phyloP scores from a whole-genome alignment of 805 yeast genomes.

The Candida pseudofarinosa region DNA sequence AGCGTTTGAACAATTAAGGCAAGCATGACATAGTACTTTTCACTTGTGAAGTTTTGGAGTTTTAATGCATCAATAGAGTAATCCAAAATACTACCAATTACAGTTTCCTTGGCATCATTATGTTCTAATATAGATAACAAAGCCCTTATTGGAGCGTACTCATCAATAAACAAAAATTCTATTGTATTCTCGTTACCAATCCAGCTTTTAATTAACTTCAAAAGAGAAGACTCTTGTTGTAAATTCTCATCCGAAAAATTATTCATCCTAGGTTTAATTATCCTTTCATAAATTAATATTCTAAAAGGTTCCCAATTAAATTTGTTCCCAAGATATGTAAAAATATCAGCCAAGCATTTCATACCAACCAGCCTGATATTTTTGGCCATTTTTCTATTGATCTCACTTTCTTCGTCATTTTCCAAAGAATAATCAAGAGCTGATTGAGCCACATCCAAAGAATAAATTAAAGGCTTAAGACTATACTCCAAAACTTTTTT shows the following conservation, averaged over 20 bases:
- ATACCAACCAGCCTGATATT: slow-evolving; percentile 63
- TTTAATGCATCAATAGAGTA: slow-evolving; percentile 48
- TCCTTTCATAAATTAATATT: slow-evolving; percentile 44
- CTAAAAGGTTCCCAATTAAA: slow-evolving; percentile 55
- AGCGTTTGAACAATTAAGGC: slow-evolving; percentile 58
- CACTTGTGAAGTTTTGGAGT: slow-evolving; percentile 26
- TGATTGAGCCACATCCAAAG: slow-evolving; percentile 51
- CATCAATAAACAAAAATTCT: slow-evolving; percentile 52
- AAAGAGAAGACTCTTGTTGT: slow-evolving; percentile 76
- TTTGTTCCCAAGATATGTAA: slow-evolving; percentile 47
- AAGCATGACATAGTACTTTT: slow-evolving; percentile 43
- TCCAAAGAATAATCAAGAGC: slow-evolving; percentile 13
- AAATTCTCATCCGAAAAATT: slow-evolving; percentile 72
- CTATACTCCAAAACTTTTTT: slow-evolving; percentile 45
- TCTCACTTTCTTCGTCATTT: slow-evolving; percentile 10
- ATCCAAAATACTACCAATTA: slow-evolving; percentile 50
- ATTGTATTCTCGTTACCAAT: slow-evolving; percentile 37
- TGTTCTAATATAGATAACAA: slow-evolving; percentile 52
- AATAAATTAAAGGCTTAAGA: slow-evolving; percentile 54
- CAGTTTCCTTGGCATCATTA: slow-evolving; percentile 62
- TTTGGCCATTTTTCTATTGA: slow-evolving; percentile 46
- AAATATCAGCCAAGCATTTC: slow-evolving; percentile 56
- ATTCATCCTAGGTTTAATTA: slow-evolving; percentile 62
- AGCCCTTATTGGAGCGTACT: slow-evolving; percentile 51
- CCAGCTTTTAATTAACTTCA: slow-evolving; percentile 64